Evolutionary conservation across 1,284 basidiomycete species (phyloP).

Genomic region (Leccinum pseudoinsigne): DNA sequence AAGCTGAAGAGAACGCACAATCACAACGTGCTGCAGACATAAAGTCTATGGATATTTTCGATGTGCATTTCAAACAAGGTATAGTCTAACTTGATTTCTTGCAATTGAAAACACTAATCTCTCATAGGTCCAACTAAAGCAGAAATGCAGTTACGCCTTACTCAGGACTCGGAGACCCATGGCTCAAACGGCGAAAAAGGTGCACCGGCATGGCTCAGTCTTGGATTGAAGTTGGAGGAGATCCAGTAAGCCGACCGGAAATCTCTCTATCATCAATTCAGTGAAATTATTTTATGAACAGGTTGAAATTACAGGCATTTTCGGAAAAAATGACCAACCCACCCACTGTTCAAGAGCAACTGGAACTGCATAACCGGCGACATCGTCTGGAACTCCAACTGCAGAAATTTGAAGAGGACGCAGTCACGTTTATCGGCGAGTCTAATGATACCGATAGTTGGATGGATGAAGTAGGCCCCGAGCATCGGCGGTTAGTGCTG

Average conservation of each 20-base stretch:
- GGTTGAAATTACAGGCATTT: not conserved
- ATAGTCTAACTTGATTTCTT: no score
- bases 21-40: not conserved
- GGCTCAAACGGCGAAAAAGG: not conserved
- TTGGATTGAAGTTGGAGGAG: not conserved
- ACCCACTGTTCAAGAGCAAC: not conserved
- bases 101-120: no score
- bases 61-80: not conserved
- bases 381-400: not conserved
- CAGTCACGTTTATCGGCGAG: not conserved
- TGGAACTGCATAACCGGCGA: not conserved
- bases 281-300: not conserved
- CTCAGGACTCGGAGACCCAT: no score
- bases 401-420: not conserved
- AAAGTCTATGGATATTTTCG: not conserved
- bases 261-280: not conserved
- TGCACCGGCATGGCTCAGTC: not conserved
- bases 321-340: not conserved
- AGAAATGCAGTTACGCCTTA: no score
- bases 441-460: not conserved
- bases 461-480: not conserved
- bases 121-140: not conserved
- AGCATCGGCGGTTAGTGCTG: not conserved
- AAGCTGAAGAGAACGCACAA: not conserved
- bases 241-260: not conserved